Percentiles rank a stretch among this genome's conserved stretches.
These are phyloP conservation scores for Biscutella laevigata DNA, from an alignment of 441 rosid species.

Conservation along the genomic window DNA sequence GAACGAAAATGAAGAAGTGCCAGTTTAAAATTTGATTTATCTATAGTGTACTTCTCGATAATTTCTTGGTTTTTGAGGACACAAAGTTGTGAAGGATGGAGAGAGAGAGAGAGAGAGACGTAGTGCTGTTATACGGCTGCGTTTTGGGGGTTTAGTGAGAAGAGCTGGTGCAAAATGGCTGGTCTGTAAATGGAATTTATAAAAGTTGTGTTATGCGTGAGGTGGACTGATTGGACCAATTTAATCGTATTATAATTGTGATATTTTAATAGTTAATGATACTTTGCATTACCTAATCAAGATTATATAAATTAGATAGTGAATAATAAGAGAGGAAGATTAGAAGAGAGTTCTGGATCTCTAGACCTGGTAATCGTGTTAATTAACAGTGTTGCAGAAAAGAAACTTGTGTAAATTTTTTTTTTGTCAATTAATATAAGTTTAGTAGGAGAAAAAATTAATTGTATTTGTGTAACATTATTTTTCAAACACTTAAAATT, in stretches of 20 bases:
- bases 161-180: too few species aligned
- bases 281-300: slow-evolving; percentile 17
- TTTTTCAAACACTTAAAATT: too few species aligned
- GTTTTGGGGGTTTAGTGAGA: too few species aligned
- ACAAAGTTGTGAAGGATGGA: slow-evolving; percentile 12
- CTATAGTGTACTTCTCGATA: too few species aligned
- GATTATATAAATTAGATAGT: slow-evolving; percentile 10
- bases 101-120: too few species aligned
- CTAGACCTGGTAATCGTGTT: slow-evolving; percentile 12
- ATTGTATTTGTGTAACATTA: too few species aligned
- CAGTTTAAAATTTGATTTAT: too few species aligned
- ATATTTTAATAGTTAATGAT: slow-evolving; percentile 19
- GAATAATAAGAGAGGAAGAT: not conserved
- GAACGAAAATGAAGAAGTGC: slow-evolving; percentile 25
- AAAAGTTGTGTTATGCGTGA: slow-evolving; percentile 24
- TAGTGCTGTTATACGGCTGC: slow-evolving; percentile 18
- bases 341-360: not conserved
- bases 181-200: slow-evolving; percentile 23
- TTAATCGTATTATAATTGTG: slow-evolving; percentile 16
- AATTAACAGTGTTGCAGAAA: not conserved
- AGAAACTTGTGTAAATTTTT: not conserved
- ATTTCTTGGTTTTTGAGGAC: not conserved
- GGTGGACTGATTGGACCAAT: slow-evolving; percentile 28
- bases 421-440: not conserved
- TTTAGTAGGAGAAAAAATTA: too few species aligned